These are phyloP conservation scores for Plasmodium knowlesi DNA, from an alignment of 169 alveolate genomes.

Conservation along the genomic window DNA sequence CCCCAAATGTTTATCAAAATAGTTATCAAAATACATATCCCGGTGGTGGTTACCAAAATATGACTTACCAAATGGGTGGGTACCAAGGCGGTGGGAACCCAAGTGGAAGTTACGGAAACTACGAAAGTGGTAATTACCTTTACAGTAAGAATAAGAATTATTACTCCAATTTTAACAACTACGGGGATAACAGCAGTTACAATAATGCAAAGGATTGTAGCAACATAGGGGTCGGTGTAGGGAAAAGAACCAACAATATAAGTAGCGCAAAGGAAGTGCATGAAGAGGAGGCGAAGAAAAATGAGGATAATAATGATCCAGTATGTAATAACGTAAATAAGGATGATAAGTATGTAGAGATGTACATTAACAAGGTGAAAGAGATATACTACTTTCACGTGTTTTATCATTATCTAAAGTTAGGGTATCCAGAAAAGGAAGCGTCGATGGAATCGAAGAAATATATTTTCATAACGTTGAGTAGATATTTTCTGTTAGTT, in stretches of 20 bases:
- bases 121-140: background rate
- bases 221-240: background rate
- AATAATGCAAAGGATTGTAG: background rate
- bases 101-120: conserved; percentile 13
- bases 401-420: conserved; percentile 66
- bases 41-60: background rate
- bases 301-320: background rate
- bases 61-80: background rate
- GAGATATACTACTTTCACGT: conserved; percentile 73
- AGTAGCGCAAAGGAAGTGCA: background rate
- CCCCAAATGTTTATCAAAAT: background rate
- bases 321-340: background rate
- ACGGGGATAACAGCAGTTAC: background rate
- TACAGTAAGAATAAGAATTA: conserved; percentile 37
- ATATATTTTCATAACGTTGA: conserved; percentile 57
- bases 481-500: conserved; percentile 41
- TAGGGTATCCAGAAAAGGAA: conserved; percentile 71
- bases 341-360: conserved; percentile 51
- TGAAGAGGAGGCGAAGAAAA: background rate
- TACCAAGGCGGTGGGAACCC: background rate
- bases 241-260: background rate
- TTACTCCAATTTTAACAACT: background rate
- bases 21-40: background rate
- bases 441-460: conserved; percentile 72
- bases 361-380: conserved; percentile 65